Base-by-base conservation (phyloP, 306 rosid species). In the Vicia villosa region DNA sequence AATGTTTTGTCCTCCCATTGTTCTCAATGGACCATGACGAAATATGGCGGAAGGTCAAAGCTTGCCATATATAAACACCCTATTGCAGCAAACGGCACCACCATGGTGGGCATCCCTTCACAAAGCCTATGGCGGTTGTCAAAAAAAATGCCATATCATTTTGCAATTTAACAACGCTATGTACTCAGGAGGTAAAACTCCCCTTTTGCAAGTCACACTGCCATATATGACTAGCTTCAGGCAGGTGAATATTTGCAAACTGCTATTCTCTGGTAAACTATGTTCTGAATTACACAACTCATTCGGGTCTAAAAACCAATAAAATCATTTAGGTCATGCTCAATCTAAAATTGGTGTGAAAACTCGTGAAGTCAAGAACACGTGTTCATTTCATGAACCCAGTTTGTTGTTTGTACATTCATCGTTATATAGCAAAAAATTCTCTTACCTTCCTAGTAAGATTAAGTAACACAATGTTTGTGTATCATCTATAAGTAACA, bases 401-500 rank as follows among this genome's bases (percentile, higher is more conserved):
- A 32, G 58, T 46, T 58, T 51, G 58, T 34, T 5, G 0, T 14
- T 32, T 52, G 58, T 21, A 4, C 32, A 57, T 24, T 57, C 46
- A 58, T 61, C 41, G 16, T 59, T 17, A 11, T 37, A 28, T 20
- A 20, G 55, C 19, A 47, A 14, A 46, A 13, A 32, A 4, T 24
- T 72, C 6, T 0, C 15, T 42, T 3, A 37, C 50, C 67, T 36
- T 71, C 62, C 56, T 50, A 41, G 34, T 61, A 61, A 50, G 58
- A 36, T 30, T 8, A 70, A 74, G 32, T 8, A 59, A 54, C 17
- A 47, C 10, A 17, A 59, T 8, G 3, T 10, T 13, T 41, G 41
- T 36, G 52, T 57, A 70, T 54, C 72, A 70, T 61, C 72, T 49
- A 43, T 37, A 78, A 8, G 56, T 42, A 62, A 51, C 41, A 54